Evolutionary conservation across 306 rosid species (phyloP), one percentile per base, ranked within the genome.

Genomic region (Pyrus betulifolia): DNA sequence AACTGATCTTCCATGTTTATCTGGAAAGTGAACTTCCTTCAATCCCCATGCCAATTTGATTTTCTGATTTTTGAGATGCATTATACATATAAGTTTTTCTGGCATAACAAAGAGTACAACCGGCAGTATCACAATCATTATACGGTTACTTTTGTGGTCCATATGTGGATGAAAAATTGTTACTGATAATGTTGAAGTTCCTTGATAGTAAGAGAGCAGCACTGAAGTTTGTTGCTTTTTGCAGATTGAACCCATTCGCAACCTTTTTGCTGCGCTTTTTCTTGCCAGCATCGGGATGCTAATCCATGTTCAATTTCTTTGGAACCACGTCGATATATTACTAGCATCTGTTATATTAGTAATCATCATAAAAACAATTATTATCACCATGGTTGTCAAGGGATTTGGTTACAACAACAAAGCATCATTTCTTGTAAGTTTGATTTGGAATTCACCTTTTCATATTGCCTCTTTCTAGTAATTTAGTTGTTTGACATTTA

Each of bases 281-380:
- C 94, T 96, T 78, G 99, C 99, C 61, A 96, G 99, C 86, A 92
- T 96, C 76, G 99, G 99, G 84, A 96, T 96, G 99, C 88, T 96
- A 77, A 96, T 96, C 81, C 93, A 96, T 82, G 99, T 96, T 81
- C 99, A 93, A 58, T 96, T 96, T 85, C 97, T 96, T 63, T 96
- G 99, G 98, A 96, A 87, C 82, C 99, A 92, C 64, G 99, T 96
- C 70, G 98, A 96, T 79, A 91, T 96, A 82, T 88, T 96, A 79
- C 86, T 96, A 61, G 99, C 99, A 25, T 85, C 99, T 78, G 99
- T 96, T 78, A 89, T 96, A 80, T 85, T 96, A 86, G 99, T 96
- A 86, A 82, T 96, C 76, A 86, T 91, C 51, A 79, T 93, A 84
- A 96, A 96, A 86, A 92, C 99, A 42, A 81, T 88, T 3, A 86